These are phyloP conservation scores for Pholiota adiposa DNA, from an alignment of 1,284 basidiomycete species.

Conservation along the genomic window DNA sequence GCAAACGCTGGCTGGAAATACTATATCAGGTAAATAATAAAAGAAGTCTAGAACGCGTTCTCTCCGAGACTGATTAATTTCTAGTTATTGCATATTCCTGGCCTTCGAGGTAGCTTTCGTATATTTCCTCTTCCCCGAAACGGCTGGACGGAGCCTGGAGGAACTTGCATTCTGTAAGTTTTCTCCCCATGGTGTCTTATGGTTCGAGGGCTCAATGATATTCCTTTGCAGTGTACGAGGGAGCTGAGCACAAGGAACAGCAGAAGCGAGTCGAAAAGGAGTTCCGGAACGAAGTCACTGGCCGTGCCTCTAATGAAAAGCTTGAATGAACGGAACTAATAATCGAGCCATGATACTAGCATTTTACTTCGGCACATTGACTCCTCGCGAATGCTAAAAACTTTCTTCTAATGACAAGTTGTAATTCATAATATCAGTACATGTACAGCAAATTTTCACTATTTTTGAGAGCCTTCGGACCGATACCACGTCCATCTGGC, in stretches of 20 bases:
- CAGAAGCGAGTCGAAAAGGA: conserved; percentile 48
- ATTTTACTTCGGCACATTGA: neutral
- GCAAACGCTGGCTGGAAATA: conserved; percentile 50
- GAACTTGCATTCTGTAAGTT: conserved; percentile 62
- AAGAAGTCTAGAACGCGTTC: neutral
- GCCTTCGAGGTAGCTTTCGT: conserved; percentile 52
- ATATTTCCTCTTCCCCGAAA: conserved; percentile 59
- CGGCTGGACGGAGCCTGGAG: conserved; percentile 56
- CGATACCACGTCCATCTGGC: neutral
- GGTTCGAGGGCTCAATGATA: neutral
- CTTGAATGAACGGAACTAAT: neutral
- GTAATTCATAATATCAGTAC: neutral
- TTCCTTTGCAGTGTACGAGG: conserved; percentile 47
- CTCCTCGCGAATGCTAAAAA: neutral
- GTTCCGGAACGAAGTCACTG: conserved; percentile 26
- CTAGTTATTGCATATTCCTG: conserved; percentile 50
- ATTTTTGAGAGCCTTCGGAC: neutral
- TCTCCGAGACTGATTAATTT: neutral
- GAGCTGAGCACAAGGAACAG: conserved; percentile 48
- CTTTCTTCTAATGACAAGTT: neutral
- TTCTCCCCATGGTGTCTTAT: neutral
- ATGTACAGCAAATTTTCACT: neutral
- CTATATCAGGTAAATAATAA: conserved; percentile 39
- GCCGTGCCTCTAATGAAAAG: conserved; percentile 14
- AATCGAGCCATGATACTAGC: neutral